phyloP scores from a whole-genome alignment of 257 asterid species.

The Solanum ahanhuiri region DNA sequence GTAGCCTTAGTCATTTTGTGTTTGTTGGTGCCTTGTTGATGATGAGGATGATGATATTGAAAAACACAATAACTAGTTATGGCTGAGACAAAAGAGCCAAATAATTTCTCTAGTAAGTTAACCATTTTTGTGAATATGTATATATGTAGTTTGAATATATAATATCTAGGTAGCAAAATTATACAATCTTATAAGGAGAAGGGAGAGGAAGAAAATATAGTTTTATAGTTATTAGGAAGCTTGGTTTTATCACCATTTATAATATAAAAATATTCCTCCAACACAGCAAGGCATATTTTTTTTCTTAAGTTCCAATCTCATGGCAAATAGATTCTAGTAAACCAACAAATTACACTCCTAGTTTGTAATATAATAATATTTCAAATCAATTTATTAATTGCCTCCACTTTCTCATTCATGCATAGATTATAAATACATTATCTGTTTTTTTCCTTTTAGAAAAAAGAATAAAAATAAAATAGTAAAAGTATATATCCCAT shows the following conservation, averaged over 20 bases:
- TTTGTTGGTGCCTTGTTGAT: constrained; percentile 21
- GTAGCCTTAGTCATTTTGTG: constrained; percentile 31
- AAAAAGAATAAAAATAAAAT: background rate
- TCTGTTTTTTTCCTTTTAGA: background rate
- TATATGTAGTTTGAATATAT: background rate
- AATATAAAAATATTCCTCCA: constrained; percentile 24
- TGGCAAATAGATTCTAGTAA: constrained; percentile 17
- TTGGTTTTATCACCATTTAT: background rate
- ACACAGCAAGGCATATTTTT: constrained; percentile 25
- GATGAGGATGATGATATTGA: constrained; percentile 12
- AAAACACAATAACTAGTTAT: constrained; percentile 13
- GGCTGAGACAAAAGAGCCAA: constrained; percentile 32
- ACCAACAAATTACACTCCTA: constrained; percentile 11
- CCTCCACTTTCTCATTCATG: background rate
- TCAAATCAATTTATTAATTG: background rate
- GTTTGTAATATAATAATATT: background rate
- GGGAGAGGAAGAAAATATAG: background rate
- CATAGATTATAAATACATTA: background rate
- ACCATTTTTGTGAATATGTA: constrained; percentile 21
- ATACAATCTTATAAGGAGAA: background rate
- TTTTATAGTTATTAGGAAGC: background rate
- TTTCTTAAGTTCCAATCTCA: constrained; percentile 22
- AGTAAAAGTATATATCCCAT: background rate
- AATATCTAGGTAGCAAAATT: background rate
- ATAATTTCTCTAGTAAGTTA: constrained; percentile 26